Conservation (phyloP, 2,329 filamentous ascomycete species). For the Cladosporium velox region DNA sequence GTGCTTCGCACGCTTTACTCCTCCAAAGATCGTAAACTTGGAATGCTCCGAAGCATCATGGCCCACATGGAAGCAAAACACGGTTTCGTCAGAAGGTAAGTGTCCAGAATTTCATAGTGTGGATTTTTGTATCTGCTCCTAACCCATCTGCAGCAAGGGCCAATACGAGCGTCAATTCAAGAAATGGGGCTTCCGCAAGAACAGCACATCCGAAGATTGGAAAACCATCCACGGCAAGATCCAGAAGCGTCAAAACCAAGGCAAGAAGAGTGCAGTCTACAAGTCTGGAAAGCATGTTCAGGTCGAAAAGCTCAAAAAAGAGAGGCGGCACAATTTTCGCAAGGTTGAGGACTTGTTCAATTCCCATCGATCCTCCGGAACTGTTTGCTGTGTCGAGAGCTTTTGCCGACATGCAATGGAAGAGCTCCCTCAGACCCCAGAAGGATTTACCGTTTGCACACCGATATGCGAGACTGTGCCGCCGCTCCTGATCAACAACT, state of each 20-base stretch:
- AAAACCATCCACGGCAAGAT: background rate
- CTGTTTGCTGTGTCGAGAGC: background rate
- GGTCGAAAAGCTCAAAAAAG: background rate
- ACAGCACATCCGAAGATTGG: background rate
- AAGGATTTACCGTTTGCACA: background rate
- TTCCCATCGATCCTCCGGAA: no score
- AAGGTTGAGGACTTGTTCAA: background rate
- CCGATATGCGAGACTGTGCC: background rate
- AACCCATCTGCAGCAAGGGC: background rate
- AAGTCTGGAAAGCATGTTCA: background rate
- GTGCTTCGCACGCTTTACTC: background rate
- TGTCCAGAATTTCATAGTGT: background rate
- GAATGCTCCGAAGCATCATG: slow-evolving; percentile 1
- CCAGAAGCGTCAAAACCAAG: background rate
- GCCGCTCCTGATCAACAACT: background rate
- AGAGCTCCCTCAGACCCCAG: background rate
- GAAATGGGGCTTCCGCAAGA: slow-evolving; percentile 6
- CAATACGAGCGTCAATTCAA: slow-evolving; percentile 11
- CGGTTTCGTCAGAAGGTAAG: background rate
- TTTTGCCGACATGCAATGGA: background rate
- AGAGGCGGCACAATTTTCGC: background rate
- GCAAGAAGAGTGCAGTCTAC: background rate
- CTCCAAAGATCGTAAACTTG: background rate
- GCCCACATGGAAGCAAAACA: background rate
- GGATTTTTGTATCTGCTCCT: background rate